These are phyloP conservation scores for Annulohypoxylon maeteangense DNA, from an alignment of 495 filamentous ascomycete genomes.

Conservation along the genomic window DNA sequence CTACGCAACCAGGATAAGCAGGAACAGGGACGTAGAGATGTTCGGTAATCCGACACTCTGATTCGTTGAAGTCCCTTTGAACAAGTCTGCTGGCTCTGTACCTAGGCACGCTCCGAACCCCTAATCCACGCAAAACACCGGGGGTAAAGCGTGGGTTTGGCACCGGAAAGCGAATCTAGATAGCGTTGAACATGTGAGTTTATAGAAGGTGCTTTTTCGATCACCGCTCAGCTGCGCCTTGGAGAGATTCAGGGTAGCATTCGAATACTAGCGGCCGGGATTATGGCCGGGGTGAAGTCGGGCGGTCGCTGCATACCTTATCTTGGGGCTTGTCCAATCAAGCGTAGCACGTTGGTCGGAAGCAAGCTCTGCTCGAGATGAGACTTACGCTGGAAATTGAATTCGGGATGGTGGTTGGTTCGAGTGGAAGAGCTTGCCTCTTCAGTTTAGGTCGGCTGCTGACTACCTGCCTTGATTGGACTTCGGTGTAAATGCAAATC, in stretches of 20 bases:
- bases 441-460: slow-evolving; percentile 26
- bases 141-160: slow-evolving; percentile 12
- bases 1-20: background rate
- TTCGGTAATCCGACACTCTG: slow-evolving; percentile 11
- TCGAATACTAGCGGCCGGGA: slow-evolving; percentile 3
- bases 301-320: slow-evolving; percentile 25
- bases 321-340: slow-evolving; percentile 42
- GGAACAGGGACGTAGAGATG: background rate
- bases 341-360: slow-evolving; percentile 34
- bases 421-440: slow-evolving; percentile 24
- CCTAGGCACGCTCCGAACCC: slow-evolving; percentile 14
- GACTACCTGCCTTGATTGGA: slow-evolving; percentile 41
- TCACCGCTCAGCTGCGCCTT: slow-evolving; percentile 20
- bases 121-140: slow-evolving; percentile 7
- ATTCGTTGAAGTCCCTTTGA: slow-evolving; percentile 6
- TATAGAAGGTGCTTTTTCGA: slow-evolving; percentile 36
- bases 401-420: slow-evolving; percentile 33
- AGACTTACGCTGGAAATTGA: slow-evolving; percentile 4
- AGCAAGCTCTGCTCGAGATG: slow-evolving; percentile 30
- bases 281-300: slow-evolving; percentile 15
- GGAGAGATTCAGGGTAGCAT: slow-evolving; percentile 25
- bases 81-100: slow-evolving; percentile 13
- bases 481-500: slow-evolving; percentile 29
- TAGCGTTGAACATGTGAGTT: slow-evolving; percentile 23
- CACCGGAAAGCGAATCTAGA: slow-evolving; percentile 13